Percentiles rank a stretch among this genome's conserved stretches.
phyloP scores from a whole-genome alignment of 768 basidiomycete species.

The Chalciporus piperatus region DNA sequence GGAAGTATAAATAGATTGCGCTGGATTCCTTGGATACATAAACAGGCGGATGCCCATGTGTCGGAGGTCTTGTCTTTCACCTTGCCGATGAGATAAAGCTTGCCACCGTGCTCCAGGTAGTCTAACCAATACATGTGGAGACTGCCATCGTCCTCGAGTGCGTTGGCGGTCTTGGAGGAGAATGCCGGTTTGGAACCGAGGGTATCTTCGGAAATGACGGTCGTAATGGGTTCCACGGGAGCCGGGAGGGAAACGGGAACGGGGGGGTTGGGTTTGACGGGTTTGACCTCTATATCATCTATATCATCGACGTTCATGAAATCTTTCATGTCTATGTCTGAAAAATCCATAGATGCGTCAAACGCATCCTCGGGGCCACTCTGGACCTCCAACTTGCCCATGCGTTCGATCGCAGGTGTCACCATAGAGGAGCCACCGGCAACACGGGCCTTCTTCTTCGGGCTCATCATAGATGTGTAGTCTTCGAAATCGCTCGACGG shows the following conservation, averaged over 20 bases:
- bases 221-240: neutral
- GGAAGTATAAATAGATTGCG: conserved; percentile 91
- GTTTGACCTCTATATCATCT: conserved; percentile 33
- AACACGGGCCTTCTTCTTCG: conserved; percentile 60
- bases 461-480: conserved; percentile 48
- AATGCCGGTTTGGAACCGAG: conserved; percentile 44
- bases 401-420: conserved; percentile 53
- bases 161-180: conserved; percentile 44
- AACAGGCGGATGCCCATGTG: conserved; percentile 79
- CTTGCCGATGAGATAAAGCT: conserved; percentile 88
- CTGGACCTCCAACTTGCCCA: conserved; percentile 59
- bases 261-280: conserved; percentile 25
- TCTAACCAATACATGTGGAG: conserved; percentile 96
- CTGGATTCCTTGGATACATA: conserved; percentile 81
- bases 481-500: conserved; percentile 57
- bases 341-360: conserved; percentile 47
- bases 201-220: conserved; percentile 57
- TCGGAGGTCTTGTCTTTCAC: conserved; percentile 69
- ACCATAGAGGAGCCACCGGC: conserved; percentile 41
- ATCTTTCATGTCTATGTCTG: conserved; percentile 57
- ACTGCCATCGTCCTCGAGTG: conserved; percentile 80
- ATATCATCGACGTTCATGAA: conserved; percentile 61
- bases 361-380: conserved; percentile 49
- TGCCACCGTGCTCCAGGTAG: conserved; percentile 83
- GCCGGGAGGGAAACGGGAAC: neutral